Base-by-base conservation (phyloP, 2,329 filamentous ascomycete genomes). In the Stachybotrys elegans region DNA sequence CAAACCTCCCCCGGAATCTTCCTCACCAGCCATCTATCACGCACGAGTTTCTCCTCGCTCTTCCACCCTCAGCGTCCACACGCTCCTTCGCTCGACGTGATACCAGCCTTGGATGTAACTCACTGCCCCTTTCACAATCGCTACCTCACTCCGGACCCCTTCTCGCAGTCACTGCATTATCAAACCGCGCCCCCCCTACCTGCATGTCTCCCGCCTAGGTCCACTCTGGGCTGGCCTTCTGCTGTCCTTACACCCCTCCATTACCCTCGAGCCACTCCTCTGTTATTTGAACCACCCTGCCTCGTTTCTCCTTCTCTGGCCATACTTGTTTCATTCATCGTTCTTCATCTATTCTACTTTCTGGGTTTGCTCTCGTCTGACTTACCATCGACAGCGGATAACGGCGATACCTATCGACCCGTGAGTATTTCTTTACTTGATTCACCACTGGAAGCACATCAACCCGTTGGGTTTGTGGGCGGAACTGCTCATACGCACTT, bases 391-490 rank as follows among this genome's bases (percentile, higher is more conserved):
- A 57, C 65, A 81, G 78, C 78, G 63, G 78, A 81, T 58, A 72
- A 75, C 57, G 74, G 74, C 65, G 77, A 81, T 59, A 81, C 68
- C 52, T 81, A 81, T 65, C 76, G 78, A 63, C 75, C 77, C 59
- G 78, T 77, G 67, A 76, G 74, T 75, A 52, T 46, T n/a, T 31
- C 27, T 35, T 23, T 43, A 27, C 45, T 43, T 34, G 7, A 9
- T 34, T 34, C 19, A 16, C n/a, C 19, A 34, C 31, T 16, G 14
- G 31, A n/a, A n/a, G n/a, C n/a, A n/a, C n/a, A n/a, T n/a, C n/a
- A n/a, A n/a, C n/a, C n/a, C n/a, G n/a, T n/a, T n/a, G n/a, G n/a
- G n/a, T n/a, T n/a, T n/a, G n/a, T n/a, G n/a, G n/a, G n/a, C n/a
- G n/a, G n/a, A n/a, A n/a, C n/a, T n/a, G n/a, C n/a, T n/a, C n/a